Evolutionary conservation across 1,284 basidiomycete species (phyloP).

Genomic region (Melampsora americana): DNA sequence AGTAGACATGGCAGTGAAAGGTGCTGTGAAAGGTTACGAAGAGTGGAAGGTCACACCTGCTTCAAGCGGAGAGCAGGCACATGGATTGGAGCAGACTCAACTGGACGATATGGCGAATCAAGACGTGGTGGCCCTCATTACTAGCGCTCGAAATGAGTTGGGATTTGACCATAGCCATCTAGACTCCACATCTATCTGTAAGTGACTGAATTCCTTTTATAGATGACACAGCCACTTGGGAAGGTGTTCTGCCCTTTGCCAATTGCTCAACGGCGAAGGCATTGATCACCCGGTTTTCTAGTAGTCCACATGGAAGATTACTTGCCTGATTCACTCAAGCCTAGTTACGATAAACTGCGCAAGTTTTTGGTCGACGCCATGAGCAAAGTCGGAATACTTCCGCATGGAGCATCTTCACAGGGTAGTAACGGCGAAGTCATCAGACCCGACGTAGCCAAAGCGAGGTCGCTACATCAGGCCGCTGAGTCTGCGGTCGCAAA

Average conservation of each 20-base stretch:
- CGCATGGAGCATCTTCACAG: constrained; percentile 47
- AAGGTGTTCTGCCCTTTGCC: background rate
- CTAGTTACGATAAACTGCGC: constrained; percentile 70
- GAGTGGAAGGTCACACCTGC: constrained; percentile 58
- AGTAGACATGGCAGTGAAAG: constrained; percentile 90
- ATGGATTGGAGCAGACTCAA: background rate
- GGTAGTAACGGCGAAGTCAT: constrained; percentile 38
- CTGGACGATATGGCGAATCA: constrained; percentile 28
- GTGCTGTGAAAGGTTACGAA: constrained; percentile 91
- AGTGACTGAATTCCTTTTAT: constrained; percentile 9
- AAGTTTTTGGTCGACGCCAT: constrained; percentile 67
- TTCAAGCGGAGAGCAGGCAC: constrained; percentile 16
- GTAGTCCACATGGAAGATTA: constrained; percentile 80
- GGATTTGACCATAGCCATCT: background rate
- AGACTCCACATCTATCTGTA: constrained; percentile 44
- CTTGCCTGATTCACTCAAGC: constrained; percentile 75
- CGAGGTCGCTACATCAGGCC: constrained; percentile 60
- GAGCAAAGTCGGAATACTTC: constrained; percentile 65
- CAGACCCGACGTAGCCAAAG: constrained; percentile 51
- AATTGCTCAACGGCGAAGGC: constrained; percentile 28
- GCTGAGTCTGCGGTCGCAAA: constrained; percentile 59
- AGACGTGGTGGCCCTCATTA: constrained; percentile 30
- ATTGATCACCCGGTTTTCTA: constrained; percentile 52
- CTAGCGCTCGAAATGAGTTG: constrained; percentile 11
- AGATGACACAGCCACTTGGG: no score